Percentiles rank a stretch among this genome's conserved stretches.
Conservation (phyloP, 2,329 filamentous ascomycete genomes). For the Nigrograna mackinnonii region DNA sequence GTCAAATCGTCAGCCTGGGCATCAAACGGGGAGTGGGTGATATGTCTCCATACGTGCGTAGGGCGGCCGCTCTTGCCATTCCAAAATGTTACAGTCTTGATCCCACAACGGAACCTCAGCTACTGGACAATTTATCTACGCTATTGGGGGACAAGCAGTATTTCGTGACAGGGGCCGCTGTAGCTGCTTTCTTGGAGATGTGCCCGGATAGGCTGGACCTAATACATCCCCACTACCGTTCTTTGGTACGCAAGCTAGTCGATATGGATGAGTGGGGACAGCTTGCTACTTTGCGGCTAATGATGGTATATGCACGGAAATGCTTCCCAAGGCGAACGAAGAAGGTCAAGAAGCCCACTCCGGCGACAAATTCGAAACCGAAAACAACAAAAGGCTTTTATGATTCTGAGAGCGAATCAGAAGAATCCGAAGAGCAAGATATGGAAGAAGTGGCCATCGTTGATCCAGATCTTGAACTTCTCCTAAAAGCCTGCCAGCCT, state of each 20-base stretch:
- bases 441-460: constrained; percentile 63
- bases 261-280: constrained; percentile 99
- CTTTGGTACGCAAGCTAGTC: constrained; percentile 84
- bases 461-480: constrained; percentile 80
- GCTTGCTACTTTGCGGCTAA: constrained; percentile 76
- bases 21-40: constrained; percentile 93
- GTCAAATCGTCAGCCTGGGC: constrained; percentile 92
- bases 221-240: constrained; percentile 86
- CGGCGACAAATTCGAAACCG: constrained; percentile 27
- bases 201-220: constrained; percentile 87
- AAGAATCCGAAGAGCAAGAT: constrained; percentile 51
- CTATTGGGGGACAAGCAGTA: constrained; percentile 91
- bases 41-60: constrained; percentile 92
- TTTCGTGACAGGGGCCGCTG: constrained; percentile 92
- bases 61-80: constrained; percentile 89
- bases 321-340: constrained; percentile 78
- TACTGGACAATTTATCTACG: constrained; percentile 78
- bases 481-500: constrained; percentile 79
- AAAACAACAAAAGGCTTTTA: constrained; percentile 72
- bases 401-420: constrained; percentile 54
- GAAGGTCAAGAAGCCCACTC: constrained; percentile 59
- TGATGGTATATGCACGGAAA: constrained; percentile 81
- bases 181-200: constrained; percentile 84
- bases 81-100: constrained; percentile 95
- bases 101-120: constrained; percentile 79